phyloP scores from a whole-genome alignment of 805 yeast species.

The Suhomyces emberorum region DNA sequence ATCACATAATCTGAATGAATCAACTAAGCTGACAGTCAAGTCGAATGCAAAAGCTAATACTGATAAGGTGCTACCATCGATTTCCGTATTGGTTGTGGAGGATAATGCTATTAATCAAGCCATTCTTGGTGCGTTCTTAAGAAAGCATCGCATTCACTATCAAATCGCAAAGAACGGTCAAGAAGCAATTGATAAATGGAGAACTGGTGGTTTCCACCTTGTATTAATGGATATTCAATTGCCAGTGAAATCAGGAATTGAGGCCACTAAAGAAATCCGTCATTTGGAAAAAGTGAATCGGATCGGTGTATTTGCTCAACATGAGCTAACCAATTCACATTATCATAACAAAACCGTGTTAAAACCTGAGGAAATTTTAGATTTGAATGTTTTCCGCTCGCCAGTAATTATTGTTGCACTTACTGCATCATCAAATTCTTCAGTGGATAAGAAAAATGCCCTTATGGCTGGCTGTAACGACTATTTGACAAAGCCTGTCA shows the following conservation, averaged over 20 bases:
- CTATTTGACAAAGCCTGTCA: constrained; percentile 93
- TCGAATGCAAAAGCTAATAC: constrained; percentile 32
- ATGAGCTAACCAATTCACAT: constrained; percentile 24
- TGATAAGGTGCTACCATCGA: constrained; percentile 76
- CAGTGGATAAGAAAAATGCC: constrained; percentile 84
- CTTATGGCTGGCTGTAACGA: constrained; percentile 97
- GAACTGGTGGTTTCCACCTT: constrained; percentile 88
- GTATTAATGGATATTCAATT: constrained; percentile 96
- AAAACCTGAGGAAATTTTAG: constrained; percentile 52
- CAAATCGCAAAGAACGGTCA: constrained; percentile 89
- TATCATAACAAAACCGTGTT: constrained; percentile 21
- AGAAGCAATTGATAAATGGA: constrained; percentile 94
- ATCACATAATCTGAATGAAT: no score
- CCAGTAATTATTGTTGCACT: constrained; percentile 98
- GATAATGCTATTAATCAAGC: constrained; percentile 94
- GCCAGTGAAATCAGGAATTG: constrained; percentile 94
- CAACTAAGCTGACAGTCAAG: constrained; percentile 1
- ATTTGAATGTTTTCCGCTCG: constrained; percentile 64
- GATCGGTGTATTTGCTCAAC: constrained; percentile 63
- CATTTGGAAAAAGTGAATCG: constrained; percentile 75
- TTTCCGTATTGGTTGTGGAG: constrained; percentile 90
- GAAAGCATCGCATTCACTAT: constrained; percentile 79
- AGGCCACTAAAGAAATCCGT: constrained; percentile 89
- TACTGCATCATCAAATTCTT: constrained; percentile 81
- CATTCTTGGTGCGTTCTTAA: constrained; percentile 82